Evolutionary conservation across 208 protist genomes (phyloP).

Genomic region (Trypanosoma scelopori): DNA sequence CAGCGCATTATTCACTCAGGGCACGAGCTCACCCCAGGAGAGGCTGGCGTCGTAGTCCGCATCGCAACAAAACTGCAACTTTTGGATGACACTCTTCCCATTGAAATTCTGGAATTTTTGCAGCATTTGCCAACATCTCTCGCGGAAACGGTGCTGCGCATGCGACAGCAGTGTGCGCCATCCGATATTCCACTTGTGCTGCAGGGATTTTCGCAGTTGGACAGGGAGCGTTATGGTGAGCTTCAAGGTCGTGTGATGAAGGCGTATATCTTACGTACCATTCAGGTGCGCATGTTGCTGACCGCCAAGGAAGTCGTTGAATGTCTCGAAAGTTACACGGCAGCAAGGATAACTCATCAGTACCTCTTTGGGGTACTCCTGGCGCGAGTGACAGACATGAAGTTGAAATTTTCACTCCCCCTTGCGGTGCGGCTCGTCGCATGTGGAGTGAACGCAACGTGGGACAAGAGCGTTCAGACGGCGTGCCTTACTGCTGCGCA

Average conservation of each 20-base stretch:
- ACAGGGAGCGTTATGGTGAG: constrained; percentile 14
- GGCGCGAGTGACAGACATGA: constrained; percentile 57
- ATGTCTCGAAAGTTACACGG: constrained; percentile 76
- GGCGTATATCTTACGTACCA: constrained; percentile 61
- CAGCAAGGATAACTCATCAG: constrained; percentile 50
- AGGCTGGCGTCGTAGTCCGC: constrained; percentile 30
- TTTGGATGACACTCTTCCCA: neutral
- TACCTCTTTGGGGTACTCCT: constrained; percentile 79
- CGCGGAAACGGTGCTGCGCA: constrained; percentile 40
- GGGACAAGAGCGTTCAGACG: constrained; percentile 42
- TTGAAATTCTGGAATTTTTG: constrained; percentile 25
- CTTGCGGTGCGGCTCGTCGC: constrained; percentile 67
- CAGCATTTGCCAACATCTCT: constrained; percentile 31
- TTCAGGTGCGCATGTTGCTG: constrained; percentile 41
- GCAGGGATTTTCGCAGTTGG: constrained; percentile 52
- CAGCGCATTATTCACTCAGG: constrained; percentile 24
- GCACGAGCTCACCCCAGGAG: constrained; percentile 18
- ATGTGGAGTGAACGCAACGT: constrained; percentile 41
- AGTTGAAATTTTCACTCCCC: constrained; percentile 55
- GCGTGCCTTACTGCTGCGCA: constrained; percentile 70
- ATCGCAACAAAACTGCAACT: constrained; percentile 25
- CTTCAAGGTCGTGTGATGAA: constrained; percentile 40
- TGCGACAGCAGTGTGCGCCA: constrained; percentile 37
- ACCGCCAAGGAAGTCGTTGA: constrained; percentile 52
- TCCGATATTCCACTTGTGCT: constrained; percentile 53